Percentiles rank a stretch among this genome's conserved stretches.
Evolutionary conservation across 352 stramenopile genomes (phyloP).

Genomic region (Pythium periplocum): DNA sequence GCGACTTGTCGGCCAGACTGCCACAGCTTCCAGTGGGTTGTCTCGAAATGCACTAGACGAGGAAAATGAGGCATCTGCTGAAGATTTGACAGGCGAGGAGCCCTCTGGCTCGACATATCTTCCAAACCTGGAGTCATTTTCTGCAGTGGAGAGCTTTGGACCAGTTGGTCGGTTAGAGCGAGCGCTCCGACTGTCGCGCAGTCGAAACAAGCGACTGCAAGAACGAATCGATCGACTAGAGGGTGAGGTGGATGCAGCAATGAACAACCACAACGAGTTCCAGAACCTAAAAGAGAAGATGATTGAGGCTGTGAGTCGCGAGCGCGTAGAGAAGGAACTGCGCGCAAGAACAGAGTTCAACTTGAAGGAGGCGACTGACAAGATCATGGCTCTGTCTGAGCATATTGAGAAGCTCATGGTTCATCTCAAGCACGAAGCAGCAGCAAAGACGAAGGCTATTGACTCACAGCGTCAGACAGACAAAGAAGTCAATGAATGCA

Average conservation of each 20-base stretch:
- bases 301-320: slow-evolving; percentile 70
- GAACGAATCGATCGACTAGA: slow-evolving; percentile 47
- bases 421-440: slow-evolving; percentile 94
- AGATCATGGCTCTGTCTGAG: slow-evolving; percentile 89
- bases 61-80: neutral
- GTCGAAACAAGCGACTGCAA: slow-evolving; percentile 65
- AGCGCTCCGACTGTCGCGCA: slow-evolving; percentile 60
- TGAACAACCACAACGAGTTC: slow-evolving; percentile 43
- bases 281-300: slow-evolving; percentile 71
- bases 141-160: slow-evolving; percentile 53
- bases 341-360: slow-evolving; percentile 59
- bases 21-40: neutral
- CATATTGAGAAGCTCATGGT: slow-evolving; percentile 97
- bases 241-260: slow-evolving; percentile 40
- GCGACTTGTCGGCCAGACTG: slow-evolving; percentile 34
- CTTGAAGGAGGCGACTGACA: slow-evolving; percentile 66
- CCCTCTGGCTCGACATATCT: slow-evolving; percentile 24
- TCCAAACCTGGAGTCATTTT: slow-evolving; percentile 56
- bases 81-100: slow-evolving; percentile 1
- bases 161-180: slow-evolving; percentile 56
- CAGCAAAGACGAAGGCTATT: slow-evolving; percentile 87
- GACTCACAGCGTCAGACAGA: slow-evolving; percentile 70
- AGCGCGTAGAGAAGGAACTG: slow-evolving; percentile 86
- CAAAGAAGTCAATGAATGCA: slow-evolving; percentile 71
- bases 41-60: neutral